Conservation (phyloP, 495 filamentous ascomycete genomes). For the Letharia columbiana region DNA sequence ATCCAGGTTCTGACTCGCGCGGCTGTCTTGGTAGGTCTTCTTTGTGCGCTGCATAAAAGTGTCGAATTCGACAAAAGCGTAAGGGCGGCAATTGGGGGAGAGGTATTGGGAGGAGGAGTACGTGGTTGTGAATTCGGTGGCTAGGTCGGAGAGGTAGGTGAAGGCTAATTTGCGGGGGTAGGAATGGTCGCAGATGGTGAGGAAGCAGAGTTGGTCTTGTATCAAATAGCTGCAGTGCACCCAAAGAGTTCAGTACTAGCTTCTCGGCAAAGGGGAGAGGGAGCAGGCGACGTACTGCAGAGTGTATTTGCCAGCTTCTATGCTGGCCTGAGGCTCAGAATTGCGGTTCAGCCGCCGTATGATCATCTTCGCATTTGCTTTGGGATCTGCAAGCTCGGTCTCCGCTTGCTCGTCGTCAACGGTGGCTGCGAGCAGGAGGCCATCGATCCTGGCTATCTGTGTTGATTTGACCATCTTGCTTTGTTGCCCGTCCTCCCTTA, state of each 20-base stretch:
- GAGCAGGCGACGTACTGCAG: slow-evolving; percentile 57
- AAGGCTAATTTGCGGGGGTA: slow-evolving; percentile 98
- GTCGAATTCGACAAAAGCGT: slow-evolving; percentile 96
- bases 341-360: slow-evolving; percentile 77
- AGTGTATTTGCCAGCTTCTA: slow-evolving; percentile 78
- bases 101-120: slow-evolving; percentile 67
- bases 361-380: slow-evolving; percentile 82
- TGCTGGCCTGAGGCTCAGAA: slow-evolving; percentile 81
- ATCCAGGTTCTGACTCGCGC: slow-evolving; percentile 78
- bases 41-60: slow-evolving; percentile 92
- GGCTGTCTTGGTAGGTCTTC: slow-evolving; percentile 86
- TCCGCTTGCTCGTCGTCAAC: slow-evolving; percentile 86
- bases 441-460: slow-evolving; percentile 87
- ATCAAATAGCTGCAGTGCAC: slow-evolving; percentile 66
- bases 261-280: background rate
- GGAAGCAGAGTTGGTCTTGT: slow-evolving; percentile 70
- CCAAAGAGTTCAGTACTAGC: background rate
- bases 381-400: slow-evolving; percentile 74
- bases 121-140: slow-evolving; percentile 81
- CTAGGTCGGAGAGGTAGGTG: slow-evolving; percentile 92
- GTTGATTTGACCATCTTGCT: slow-evolving; percentile 82
- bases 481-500: background rate
- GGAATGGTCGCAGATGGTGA: slow-evolving; percentile 83
- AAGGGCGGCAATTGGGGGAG: slow-evolving; percentile 69
- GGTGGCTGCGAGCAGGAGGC: slow-evolving; percentile 88